These are phyloP conservation scores for Cercospora berteroae DNA, from an alignment of 2,329 filamentous ascomycete species.

Conservation along the genomic window DNA sequence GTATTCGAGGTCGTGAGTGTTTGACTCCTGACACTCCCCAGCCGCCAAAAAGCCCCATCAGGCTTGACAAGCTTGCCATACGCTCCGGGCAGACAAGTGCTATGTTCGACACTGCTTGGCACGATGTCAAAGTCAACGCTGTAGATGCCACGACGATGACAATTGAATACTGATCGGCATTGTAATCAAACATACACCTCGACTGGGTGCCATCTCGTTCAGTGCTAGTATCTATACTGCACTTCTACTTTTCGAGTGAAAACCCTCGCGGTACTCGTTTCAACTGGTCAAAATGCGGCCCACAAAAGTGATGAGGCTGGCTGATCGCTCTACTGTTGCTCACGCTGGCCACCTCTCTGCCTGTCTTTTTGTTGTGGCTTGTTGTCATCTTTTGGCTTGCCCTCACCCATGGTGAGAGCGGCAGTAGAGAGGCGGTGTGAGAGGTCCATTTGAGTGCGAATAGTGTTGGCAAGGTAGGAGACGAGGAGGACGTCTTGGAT, in stretches of 20 bases:
- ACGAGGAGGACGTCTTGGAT: constrained; percentile 98
- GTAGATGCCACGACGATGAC: neutral
- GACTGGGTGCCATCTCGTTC: constrained; percentile 22
- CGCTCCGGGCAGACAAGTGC: too few species aligned
- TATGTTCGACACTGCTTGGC: neutral
- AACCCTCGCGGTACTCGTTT: neutral
- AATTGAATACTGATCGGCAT: neutral
- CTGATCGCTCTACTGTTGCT: constrained; percentile 29
- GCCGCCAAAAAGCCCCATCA: too few species aligned
- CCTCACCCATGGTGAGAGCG: constrained; percentile 49
- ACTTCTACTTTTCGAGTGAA: neutral
- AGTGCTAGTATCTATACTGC: constrained; percentile 12
- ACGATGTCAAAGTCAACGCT: neutral
- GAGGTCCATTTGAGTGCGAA: constrained; percentile 97
- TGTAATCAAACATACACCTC: constrained; percentile 12
- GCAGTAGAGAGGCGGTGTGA: constrained; percentile 84
- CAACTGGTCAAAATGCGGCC: neutral
- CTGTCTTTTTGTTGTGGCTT: constrained; percentile 26
- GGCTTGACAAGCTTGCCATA: neutral
- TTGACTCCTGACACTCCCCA: neutral
- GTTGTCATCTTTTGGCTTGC: constrained; percentile 24
- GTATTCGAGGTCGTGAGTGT: neutral
- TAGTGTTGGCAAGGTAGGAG: constrained; percentile 96
- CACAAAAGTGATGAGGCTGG: neutral
- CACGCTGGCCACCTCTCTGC: constrained; percentile 28